A percentile compares a stretch with the other conserved stretches of the same genome.
These are phyloP conservation scores for Boletellus ananiceps DNA, from an alignment of 768 basidiomycete genomes.

Conservation along the genomic window DNA sequence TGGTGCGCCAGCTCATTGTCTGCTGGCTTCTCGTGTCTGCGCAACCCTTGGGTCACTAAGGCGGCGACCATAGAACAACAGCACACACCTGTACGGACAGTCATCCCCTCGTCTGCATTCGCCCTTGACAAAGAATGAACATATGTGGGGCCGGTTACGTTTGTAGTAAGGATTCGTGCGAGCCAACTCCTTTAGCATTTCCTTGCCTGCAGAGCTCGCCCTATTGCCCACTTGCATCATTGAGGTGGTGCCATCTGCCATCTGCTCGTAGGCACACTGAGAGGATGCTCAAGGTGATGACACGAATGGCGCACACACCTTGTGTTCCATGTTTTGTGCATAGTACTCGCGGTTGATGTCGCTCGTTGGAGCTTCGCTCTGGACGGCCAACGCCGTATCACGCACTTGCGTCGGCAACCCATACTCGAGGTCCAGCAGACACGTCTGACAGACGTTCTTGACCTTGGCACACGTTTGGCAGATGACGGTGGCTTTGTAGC, in stretches of 20 bases:
- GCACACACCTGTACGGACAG: conserved; percentile 77
- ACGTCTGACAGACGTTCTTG: conserved; percentile 97
- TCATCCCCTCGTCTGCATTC: conserved; percentile 88
- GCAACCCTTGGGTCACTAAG: conserved; percentile 1
- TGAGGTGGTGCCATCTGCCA: conserved; percentile 63
- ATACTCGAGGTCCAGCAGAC: conserved; percentile 93
- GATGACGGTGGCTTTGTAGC: conserved; percentile 95
- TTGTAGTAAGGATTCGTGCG: conserved; percentile 97
- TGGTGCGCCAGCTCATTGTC: conserved; percentile 84
- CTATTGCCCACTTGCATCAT: conserved; percentile 52
- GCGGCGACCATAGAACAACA: background rate
- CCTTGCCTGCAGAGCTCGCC: conserved; percentile 80
- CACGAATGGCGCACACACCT: conserved; percentile 40
- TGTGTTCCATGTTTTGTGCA: conserved; percentile 86
- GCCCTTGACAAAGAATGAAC: conserved; percentile 94
- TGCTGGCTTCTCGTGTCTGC: conserved; percentile 82
- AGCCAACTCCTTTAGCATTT: conserved; percentile 94
- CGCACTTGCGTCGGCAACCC: conserved; percentile 95
- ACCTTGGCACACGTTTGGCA: conserved; percentile 97
- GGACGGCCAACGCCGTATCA: conserved; percentile 85
- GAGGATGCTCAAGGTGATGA: background rate
- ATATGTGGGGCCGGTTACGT: conserved; percentile 89
- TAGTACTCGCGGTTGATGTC: conserved; percentile 97
- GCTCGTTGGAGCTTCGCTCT: conserved; percentile 89
- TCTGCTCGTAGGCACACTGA: conserved; percentile 37